A percentile compares a stretch with the other conserved stretches of the same genome.
phyloP scores from a whole-genome alignment of 2,329 filamentous ascomycete genomes.

The Byssochlamys sp. region DNA sequence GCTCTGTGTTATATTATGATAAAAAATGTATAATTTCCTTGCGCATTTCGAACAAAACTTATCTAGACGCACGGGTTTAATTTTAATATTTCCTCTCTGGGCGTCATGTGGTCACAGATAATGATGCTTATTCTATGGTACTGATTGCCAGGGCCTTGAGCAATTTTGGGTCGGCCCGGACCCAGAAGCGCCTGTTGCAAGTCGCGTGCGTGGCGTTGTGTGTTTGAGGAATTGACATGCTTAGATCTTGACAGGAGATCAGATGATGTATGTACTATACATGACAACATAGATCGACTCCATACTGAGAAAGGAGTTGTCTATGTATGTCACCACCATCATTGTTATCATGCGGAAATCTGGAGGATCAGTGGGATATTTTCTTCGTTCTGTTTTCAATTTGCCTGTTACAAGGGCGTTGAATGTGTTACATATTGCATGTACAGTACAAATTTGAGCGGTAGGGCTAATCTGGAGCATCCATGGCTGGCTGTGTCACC shows the following conservation, averaged over 20 bases:
- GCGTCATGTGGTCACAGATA: neutral
- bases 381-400: neutral
- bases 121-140: neutral
- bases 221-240: neutral
- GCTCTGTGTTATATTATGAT: neutral
- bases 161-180: neutral
- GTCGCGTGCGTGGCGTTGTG: neutral
- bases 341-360: neutral
- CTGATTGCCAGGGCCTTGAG: neutral
- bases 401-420: neutral
- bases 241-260: neutral
- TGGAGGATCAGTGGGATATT: neutral
- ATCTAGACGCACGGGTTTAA: neutral
- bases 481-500: neutral
- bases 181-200: neutral
- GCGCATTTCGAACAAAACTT: neutral
- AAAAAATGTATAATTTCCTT: neutral
- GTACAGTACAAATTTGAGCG: neutral
- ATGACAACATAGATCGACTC: neutral
- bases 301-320: neutral
- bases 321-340: no score
- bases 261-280: neutral
- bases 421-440: neutral
- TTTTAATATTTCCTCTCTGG: neutral
- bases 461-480: neutral